A percentile compares a stretch with the other conserved stretches of the same genome.
phyloP scores from a whole-genome alignment of 305 asterid species.

The Galium porrigens region DNA sequence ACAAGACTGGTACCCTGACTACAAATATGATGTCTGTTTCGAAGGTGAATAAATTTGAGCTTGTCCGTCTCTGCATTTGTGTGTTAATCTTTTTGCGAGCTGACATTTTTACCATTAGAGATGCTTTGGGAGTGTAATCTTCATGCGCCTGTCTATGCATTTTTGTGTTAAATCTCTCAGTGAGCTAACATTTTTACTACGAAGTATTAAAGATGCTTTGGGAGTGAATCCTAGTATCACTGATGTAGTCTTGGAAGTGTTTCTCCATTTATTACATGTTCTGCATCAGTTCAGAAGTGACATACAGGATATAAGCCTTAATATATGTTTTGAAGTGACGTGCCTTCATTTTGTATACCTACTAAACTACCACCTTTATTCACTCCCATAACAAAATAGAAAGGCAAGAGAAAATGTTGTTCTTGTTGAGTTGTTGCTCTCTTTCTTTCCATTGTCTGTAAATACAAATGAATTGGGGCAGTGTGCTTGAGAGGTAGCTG shows the following conservation, averaged over 20 bases:
- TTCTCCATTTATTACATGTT: not conserved
- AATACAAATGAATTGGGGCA: not conserved
- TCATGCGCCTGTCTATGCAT: conserved; percentile 2
- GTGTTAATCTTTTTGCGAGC: conserved; percentile 11
- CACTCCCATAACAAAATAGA: not conserved
- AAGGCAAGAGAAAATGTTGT: not conserved
- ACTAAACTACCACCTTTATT: not conserved
- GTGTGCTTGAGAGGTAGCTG: not conserved
- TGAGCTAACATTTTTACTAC: not conserved
- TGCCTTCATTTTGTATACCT: not conserved
- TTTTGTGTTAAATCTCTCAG: conserved; percentile 10
- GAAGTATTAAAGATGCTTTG: not conserved
- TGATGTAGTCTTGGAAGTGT: not conserved
- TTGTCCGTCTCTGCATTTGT: conserved; percentile 13
- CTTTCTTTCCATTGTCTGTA: not conserved
- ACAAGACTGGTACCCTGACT: conserved; percentile 97
- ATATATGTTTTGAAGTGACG: not conserved
- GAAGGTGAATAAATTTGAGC: conserved; percentile 39
- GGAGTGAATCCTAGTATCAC: not conserved
- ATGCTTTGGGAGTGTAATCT: not conserved
- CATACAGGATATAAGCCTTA: not conserved
- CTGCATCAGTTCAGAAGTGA: not conserved
- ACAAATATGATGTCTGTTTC: conserved; percentile 99
- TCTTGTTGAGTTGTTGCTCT: not conserved
- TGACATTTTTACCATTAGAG: not conserved